These are phyloP conservation scores for Sugiyamaella mastotermitis DNA, from an alignment of 805 yeast species.

Conservation along the genomic window DNA sequence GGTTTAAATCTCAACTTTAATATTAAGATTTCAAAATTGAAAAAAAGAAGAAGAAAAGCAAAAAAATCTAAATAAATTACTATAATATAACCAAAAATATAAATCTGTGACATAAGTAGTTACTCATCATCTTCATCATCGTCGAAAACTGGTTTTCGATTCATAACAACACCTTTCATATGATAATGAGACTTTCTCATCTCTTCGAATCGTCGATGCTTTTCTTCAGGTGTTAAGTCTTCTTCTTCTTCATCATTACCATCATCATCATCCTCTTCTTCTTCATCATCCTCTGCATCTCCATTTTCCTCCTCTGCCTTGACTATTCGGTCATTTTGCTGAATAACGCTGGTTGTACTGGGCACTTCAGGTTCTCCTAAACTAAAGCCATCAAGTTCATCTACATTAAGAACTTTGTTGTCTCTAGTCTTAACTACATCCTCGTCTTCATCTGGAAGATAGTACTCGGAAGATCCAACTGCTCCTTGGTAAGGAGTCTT, in stretches of 20 bases:
- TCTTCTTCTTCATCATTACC: constrained; percentile 36
- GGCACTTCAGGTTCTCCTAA: constrained; percentile 28
- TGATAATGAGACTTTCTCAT: constrained; percentile 78
- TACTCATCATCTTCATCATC: constrained; percentile 25
- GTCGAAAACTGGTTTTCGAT: constrained; percentile 21
- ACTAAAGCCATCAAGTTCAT: constrained; percentile 25
- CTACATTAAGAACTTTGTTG: constrained; percentile 27
- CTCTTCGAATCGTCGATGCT: constrained; percentile 65
- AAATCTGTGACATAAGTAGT: no score
- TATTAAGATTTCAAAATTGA: no score
- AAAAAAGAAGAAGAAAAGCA: no score
- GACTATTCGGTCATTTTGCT: constrained; percentile 23
- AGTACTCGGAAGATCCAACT: constrained; percentile 62
- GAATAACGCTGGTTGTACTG: constrained; percentile 15
- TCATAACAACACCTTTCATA: constrained; percentile 29
- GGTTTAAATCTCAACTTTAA: no score
- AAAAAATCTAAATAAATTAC: no score
- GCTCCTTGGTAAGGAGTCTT: constrained; percentile 95
- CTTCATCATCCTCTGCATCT: constrained; percentile 24
- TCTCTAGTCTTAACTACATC: constrained; percentile 39
- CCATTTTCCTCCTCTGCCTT: constrained; percentile 14
- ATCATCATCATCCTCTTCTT: constrained; percentile 26
- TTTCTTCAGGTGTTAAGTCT: constrained; percentile 48
- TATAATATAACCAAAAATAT: no score
- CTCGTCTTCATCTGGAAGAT: constrained; percentile 66